These are phyloP conservation scores for Moesziomyces parantarcticus DNA, from an alignment of 1,284 basidiomycete species.

Conservation along the genomic window DNA sequence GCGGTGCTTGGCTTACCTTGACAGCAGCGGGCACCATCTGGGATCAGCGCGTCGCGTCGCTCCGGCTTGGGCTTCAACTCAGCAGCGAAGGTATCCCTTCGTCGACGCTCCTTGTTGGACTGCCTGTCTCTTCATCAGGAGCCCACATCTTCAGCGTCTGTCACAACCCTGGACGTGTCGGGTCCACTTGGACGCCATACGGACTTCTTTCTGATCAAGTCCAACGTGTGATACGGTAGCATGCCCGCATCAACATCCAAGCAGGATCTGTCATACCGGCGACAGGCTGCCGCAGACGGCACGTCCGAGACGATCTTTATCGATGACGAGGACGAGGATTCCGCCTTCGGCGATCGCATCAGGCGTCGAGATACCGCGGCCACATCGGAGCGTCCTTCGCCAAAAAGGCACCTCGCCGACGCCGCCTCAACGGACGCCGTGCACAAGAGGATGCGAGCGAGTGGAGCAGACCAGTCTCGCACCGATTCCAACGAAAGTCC, in stretches of 20 bases:
- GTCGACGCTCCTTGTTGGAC: no score
- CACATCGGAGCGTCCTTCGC: constrained; percentile 7
- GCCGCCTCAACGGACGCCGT: not conserved
- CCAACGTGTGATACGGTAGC: not conserved
- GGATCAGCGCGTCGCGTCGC: no score
- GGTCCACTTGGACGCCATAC: no score
- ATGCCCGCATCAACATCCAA: not conserved
- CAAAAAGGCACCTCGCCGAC: constrained; percentile 9
- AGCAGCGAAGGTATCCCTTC: no score
- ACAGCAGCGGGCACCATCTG: no score
- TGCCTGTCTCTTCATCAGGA: no score
- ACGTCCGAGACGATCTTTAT: constrained; percentile 24
- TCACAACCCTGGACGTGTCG: no score
- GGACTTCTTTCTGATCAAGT: not conserved
- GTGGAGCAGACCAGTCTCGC: not conserved
- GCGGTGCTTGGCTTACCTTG: no score
- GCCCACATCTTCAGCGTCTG: no score
- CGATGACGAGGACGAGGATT: constrained; percentile 12
- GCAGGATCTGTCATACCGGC: constrained; percentile 7
- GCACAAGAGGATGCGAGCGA: constrained; percentile 10
- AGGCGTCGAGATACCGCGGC: not conserved
- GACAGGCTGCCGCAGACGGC: constrained; percentile 5
- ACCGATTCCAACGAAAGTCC: not conserved
- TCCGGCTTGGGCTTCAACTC: no score
- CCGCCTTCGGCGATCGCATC: not conserved